These are phyloP conservation scores for Cladosporium phlei DNA, from an alignment of 2,329 filamentous ascomycete species.

Conservation along the genomic window DNA sequence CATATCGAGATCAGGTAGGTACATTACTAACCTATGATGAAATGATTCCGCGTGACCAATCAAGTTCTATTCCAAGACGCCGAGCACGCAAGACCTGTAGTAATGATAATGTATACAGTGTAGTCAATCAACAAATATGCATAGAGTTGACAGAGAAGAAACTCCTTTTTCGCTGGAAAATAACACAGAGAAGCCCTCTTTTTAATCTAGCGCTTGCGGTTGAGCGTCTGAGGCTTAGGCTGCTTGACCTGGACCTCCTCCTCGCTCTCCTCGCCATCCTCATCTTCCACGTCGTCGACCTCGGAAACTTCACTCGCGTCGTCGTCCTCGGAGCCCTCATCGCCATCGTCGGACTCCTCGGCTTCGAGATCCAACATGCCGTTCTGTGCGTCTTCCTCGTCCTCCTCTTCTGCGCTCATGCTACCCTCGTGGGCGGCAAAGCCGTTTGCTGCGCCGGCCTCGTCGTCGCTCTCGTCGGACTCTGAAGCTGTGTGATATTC, in stretches of 20 bases:
- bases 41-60: no score
- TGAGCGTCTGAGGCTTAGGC: conserved; percentile 18
- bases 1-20: no score
- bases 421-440: conserved; percentile 37
- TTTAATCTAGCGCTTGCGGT: conserved; percentile 18
- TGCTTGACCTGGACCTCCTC: conserved; percentile 19
- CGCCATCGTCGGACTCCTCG: conserved; percentile 42
- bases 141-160: background rate
- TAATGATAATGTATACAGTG: conserved; percentile 12
- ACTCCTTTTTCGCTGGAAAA: conserved; percentile 3
- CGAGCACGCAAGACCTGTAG: background rate
- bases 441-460: conserved; percentile 54
- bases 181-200: conserved; percentile 1
- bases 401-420: conserved; percentile 56
- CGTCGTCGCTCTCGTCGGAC: conserved; percentile 72
- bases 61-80: background rate
- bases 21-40: no score
- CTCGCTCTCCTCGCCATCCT: conserved; percentile 34
- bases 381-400: conserved; percentile 62
- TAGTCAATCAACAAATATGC: conserved; percentile 10
- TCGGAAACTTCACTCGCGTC: conserved; percentile 29
- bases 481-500: conserved; percentile 41
- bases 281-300: conserved; percentile 44
- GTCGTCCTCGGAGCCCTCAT: conserved; percentile 39
- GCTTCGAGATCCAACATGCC: conserved; percentile 26